Base-by-base conservation (phyloP, 306 rosid genomes). In the Adenanthera pavonina region DNA sequence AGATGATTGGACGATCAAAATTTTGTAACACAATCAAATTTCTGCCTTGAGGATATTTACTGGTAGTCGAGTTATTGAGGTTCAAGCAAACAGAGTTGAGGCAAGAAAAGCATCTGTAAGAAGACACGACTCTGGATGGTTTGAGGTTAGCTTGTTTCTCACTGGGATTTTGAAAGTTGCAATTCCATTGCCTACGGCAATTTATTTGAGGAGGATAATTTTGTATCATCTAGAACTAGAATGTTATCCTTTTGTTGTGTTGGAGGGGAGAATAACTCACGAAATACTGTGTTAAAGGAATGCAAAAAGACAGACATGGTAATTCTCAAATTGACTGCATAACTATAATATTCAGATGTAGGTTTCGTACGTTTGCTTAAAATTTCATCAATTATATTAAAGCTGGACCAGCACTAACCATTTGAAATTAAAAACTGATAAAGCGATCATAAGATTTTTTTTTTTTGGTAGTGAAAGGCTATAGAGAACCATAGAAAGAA, bases 1-100 rank as follows among this genome's bases (percentile, higher is more conserved):
- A 6, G 94, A 91, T 81, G 92, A 90, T 78, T 95, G 99, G 99
- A 82, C 92, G 1, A 80, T 95, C 59, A 86, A 87, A 77, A 3
- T 93, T 86, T 81, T 83, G 88, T 93, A 82, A 79, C 62, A 41
- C 52, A 7, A 11, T 70, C 12, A 2, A 60, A 38, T 43, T 79
- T 56, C 52, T 54, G 41, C 48, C 54, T 60, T 16, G 80, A 78
- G 49, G 68, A 51, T 38, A 60, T 56, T 14, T 70, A 17, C 72
- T 48, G 59, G 70, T 35, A 64, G 68, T 59, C 49, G 75, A 78
- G 84, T 78, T 75, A 79, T 47, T 72, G 79, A 64, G 84, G 78
- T 72, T 72, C 72, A 71, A 43, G 53, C 43, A 44, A 66, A 33
- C 16, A 60, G 72, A 62, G 69, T 35, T 69, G 57, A 78, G 72